Evolutionary conservation across 169 alveolate species (phyloP).

Genomic region (Plasmodium adleri): DNA sequence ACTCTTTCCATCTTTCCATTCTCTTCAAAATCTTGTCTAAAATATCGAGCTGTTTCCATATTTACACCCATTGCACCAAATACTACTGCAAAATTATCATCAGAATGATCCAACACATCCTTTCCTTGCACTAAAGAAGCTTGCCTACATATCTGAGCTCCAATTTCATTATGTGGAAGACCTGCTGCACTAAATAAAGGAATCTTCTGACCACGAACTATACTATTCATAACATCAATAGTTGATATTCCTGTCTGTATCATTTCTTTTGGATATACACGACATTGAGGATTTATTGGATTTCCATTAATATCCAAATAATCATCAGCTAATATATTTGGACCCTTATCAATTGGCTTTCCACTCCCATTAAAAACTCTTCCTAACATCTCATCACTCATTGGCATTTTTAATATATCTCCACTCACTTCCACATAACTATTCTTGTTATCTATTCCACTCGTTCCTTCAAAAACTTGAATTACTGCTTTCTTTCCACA

Average conservation of each 20-base stretch:
- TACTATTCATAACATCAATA: constrained; percentile 99
- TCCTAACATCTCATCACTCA: constrained; percentile 99
- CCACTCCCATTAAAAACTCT: constrained; percentile 99
- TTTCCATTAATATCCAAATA: constrained; percentile 96
- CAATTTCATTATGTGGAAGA: constrained; percentile 99
- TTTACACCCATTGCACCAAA: constrained; percentile 99
- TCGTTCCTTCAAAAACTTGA: constrained; percentile 99
- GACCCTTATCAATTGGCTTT: constrained; percentile 99
- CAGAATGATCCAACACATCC: constrained; percentile 97
- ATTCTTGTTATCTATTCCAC: constrained; percentile 97
- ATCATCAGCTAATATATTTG: constrained; percentile 98
- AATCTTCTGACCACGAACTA: constrained; percentile 99
- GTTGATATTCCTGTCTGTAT: constrained; percentile 99
- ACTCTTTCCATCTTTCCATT: constrained; percentile 99
- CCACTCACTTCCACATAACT: constrained; percentile 99
- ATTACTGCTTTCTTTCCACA: constrained; percentile 98
- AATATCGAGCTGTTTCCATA: constrained; percentile 99
- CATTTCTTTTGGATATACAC: constrained; percentile 99
- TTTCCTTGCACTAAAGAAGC: constrained; percentile 99
- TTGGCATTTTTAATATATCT: constrained; percentile 98
- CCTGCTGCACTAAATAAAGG: constrained; percentile 99
- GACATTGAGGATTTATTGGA: constrained; percentile 98
- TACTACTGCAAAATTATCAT: constrained; percentile 99
- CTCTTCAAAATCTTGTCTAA: constrained; percentile 99
- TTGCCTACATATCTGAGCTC: constrained; percentile 99